Base-by-base conservation (phyloP, 208 protist genomes). In the Acanthamoeba culbertsoni region DNA sequence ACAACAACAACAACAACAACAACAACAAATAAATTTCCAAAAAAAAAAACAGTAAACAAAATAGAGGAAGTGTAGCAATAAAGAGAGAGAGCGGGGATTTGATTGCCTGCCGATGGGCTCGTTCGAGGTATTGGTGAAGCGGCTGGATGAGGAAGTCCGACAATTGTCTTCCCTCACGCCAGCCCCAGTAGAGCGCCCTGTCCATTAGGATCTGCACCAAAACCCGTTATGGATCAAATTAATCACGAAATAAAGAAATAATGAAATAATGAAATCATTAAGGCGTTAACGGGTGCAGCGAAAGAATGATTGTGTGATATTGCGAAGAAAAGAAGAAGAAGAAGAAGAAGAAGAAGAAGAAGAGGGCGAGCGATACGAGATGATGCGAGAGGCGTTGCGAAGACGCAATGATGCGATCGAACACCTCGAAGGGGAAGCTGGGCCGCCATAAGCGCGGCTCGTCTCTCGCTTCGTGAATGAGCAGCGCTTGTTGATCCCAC, bases 401-500 rank as follows among this genome's bases (percentile, higher is more conserved):
- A 28, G 79, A 88, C n/a, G 23, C 14, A 31, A 88, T 88, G 79
- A 88, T 88, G 48, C 40, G 45, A 1, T 88, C 79, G 23, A 88
- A 88, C 18, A 62, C 26, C 4, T 88, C 79, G 62, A 88, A 88
- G 10, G 79, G 79, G 48, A 88, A 88, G 1, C 45, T 10, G 79
- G 79, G 45, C 18, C 79, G 40, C 79, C 79, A 88, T 16, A 88
- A 23, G 10, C 79, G 79, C 37, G 79, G 79, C 31, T 88, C 79
- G 37, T 88, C 79, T n/a, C 79, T 26, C 40, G 79, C 79, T 46
- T 88, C 79, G 16, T 88, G 40, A 0, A 88, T 88, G 45, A 88
- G 79, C 79, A 88, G 45, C 1, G 10, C 35, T n/a, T 88, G 79
- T 46, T 42, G 42, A 5, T 88, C 79, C 79, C 79, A 88, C 79